Evolutionary conservation across 495 filamentous ascomycete genomes (phyloP).

Genomic region (Neurospora sp.): DNA sequence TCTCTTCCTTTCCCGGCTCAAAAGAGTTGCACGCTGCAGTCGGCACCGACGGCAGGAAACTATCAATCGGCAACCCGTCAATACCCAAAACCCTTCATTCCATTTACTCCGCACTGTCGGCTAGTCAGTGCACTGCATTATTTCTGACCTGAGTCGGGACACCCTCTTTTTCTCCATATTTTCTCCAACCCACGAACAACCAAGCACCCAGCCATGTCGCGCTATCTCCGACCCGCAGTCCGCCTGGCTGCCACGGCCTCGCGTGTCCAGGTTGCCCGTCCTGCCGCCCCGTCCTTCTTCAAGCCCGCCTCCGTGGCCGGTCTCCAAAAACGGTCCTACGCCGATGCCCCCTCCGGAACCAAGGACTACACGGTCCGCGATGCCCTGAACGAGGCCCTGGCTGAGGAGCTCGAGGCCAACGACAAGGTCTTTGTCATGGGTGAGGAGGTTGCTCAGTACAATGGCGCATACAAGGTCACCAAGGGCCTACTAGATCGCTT

Average conservation of each 20-base stretch:
- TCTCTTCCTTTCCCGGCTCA: neutral
- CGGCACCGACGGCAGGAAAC: neutral
- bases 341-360: slow-evolving; percentile 43
- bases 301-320: slow-evolving; percentile 27
- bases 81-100: slow-evolving; percentile 1
- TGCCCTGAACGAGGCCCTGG: slow-evolving; percentile 92
- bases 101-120: neutral
- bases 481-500: slow-evolving; percentile 95
- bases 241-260: slow-evolving; percentile 58
- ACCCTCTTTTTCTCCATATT: slow-evolving; percentile 10
- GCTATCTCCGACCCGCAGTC: slow-evolving; percentile 72
- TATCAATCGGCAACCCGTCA: neutral
- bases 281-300: slow-evolving; percentile 40
- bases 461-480: slow-evolving; percentile 99
- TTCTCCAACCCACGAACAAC: slow-evolving; percentile 11
- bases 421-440: slow-evolving; percentile 90
- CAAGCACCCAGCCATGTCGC: slow-evolving; percentile 40
- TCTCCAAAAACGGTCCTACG: slow-evolving; percentile 42
- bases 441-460: slow-evolving; percentile 98
- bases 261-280: slow-evolving; percentile 36
- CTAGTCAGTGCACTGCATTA: neutral
- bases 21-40: neutral
- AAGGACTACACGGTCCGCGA: slow-evolving; percentile 97
- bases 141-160: slow-evolving; percentile 3
- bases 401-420: slow-evolving; percentile 92